phyloP scores from a whole-genome alignment of 1,284 basidiomycete genomes.

The Cryptococcus neoformans region DNA sequence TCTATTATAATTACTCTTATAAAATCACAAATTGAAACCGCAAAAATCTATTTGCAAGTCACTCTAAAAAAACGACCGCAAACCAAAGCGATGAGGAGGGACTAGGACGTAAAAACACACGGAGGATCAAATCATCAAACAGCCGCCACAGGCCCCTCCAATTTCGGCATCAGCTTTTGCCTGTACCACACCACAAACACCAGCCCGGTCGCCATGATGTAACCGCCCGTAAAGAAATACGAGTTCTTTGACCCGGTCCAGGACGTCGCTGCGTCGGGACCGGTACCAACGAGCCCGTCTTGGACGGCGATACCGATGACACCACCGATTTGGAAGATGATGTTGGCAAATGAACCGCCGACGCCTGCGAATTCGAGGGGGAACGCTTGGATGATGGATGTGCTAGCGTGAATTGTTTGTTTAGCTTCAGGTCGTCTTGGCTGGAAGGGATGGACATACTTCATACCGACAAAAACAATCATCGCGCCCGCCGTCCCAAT shows the following conservation, averaged over 20 bases:
- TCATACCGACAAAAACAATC: too few species aligned
- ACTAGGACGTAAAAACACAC: too few species aligned
- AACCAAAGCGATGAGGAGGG: too few species aligned
- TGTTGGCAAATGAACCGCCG: conserved; percentile 39
- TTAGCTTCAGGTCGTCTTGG: neutral
- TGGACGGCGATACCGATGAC: conserved; percentile 46
- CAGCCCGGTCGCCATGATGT: conserved; percentile 34
- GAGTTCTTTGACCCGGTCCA: conserved; percentile 39
- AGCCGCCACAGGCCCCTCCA: too few species aligned
- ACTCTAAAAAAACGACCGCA: too few species aligned
- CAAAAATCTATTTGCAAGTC: too few species aligned
- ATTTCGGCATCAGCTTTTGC: too few species aligned
- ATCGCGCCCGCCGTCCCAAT: too few species aligned
- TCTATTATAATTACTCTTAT: too few species aligned
- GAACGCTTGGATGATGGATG: conserved; percentile 33
- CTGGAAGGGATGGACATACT: neutral
- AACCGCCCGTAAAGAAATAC: conserved; percentile 40
- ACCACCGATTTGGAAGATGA: conserved; percentile 47
- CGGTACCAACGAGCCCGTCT: conserved; percentile 34
- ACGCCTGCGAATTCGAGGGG: conserved; percentile 33
- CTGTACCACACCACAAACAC: conserved; percentile 36
- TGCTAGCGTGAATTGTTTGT: conserved; percentile 4
- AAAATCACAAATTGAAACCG: too few species aligned
- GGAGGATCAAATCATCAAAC: too few species aligned
- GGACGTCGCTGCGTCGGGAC: conserved; percentile 30